phyloP scores from a whole-genome alignment of 768 basidiomycete species.

The Tylopilus plumbeoviolaceoides region DNA sequence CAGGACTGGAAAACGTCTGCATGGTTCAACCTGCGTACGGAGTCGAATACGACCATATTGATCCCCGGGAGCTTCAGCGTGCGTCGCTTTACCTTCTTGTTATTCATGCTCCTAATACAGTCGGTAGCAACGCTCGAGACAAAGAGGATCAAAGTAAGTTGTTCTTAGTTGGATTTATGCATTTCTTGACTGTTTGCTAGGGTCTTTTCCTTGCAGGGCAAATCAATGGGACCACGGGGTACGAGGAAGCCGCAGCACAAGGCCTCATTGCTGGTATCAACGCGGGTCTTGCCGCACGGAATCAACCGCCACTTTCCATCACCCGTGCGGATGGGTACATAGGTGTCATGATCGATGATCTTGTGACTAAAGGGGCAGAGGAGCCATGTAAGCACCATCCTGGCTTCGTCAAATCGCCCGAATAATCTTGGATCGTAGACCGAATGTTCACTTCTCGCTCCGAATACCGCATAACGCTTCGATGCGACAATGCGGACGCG shows the following conservation, averaged over 20 bases:
- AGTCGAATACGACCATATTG: constrained; percentile 89
- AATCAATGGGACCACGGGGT: constrained; percentile 92
- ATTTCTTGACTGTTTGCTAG: constrained; percentile 26
- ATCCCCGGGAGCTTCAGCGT: constrained; percentile 78
- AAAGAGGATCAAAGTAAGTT: constrained; percentile 64
- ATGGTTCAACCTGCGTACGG: constrained; percentile 88
- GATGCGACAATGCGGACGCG: constrained; percentile 86
- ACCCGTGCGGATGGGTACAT: constrained; percentile 83
- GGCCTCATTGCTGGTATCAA: constrained; percentile 87
- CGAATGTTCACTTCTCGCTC: constrained; percentile 93
- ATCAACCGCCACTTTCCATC: constrained; percentile 54
- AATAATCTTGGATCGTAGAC: constrained; percentile 42
- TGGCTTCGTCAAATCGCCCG: not conserved
- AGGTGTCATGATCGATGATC: constrained; percentile 91
- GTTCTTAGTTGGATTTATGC: not conserved
- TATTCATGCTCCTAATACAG: not conserved
- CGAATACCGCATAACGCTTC: constrained; percentile 84
- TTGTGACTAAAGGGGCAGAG: constrained; percentile 83
- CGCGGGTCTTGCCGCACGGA: constrained; percentile 66
- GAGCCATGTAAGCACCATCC: constrained; percentile 65
- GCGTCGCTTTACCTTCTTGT: constrained; percentile 26
- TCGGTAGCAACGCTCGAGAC: constrained; percentile 75
- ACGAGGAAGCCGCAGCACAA: constrained; percentile 92
- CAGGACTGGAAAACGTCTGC: constrained; percentile 78
- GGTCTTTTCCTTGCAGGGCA: constrained; percentile 88